phyloP scores from a whole-genome alignment of 2,329 filamentous ascomycete genomes.

The Alternaria gaisen region DNA sequence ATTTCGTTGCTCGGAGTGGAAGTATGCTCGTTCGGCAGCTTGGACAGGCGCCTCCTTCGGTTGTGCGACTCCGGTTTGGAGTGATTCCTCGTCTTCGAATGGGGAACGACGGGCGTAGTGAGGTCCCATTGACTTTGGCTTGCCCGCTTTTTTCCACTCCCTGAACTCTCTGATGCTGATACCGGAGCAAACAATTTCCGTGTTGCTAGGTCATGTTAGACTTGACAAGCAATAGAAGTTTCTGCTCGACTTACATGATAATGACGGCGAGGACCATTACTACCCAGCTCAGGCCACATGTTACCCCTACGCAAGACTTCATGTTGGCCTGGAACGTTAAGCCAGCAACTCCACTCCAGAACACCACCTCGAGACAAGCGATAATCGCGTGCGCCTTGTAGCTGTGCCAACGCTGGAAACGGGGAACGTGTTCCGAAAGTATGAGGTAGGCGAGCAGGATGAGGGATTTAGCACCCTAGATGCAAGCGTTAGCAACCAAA shows the following conservation, averaged over 20 bases:
- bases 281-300: constrained; percentile 32
- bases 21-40: neutral
- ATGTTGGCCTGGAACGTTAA: constrained; percentile 34
- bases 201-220: neutral
- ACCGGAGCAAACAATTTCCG: neutral
- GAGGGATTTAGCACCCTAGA: constrained; percentile 52
- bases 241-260: constrained; percentile 17
- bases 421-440: constrained; percentile 47
- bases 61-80: neutral
- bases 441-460: constrained; percentile 55
- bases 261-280: constrained; percentile 27
- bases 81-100: neutral
- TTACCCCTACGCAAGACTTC: constrained; percentile 23
- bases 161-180: constrained; percentile 1
- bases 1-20: neutral
- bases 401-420: constrained; percentile 50
- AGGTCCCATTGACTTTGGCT: neutral
- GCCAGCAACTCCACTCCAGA: constrained; percentile 53
- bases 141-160: neutral
- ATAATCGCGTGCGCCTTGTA: constrained; percentile 55
- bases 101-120: neutral
- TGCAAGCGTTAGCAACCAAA: neutral
- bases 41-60: neutral
- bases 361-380: constrained; percentile 54
- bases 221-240: neutral